phyloP scores from a whole-genome alignment of 257 asterid genomes.

The Ilex aquifolium region DNA sequence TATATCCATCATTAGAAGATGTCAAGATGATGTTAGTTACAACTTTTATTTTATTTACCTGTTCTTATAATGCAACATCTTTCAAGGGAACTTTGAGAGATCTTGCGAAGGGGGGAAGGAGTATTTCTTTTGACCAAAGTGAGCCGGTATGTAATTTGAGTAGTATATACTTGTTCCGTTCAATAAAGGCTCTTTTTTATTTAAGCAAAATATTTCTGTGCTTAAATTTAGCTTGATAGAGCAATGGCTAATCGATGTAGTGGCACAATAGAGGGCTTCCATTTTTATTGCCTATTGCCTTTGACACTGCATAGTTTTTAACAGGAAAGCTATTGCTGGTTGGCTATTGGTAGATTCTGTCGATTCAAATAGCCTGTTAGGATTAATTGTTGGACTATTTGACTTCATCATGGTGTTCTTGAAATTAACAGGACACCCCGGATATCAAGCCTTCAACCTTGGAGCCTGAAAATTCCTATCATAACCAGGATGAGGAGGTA shows the following conservation, averaged over 20 bases:
- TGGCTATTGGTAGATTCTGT: no score
- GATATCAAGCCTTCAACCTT: conserved; percentile 32
- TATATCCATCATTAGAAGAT: no score
- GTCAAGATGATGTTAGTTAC: no score
- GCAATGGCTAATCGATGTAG: background rate
- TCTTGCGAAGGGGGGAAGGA: conserved; percentile 30
- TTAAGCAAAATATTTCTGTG: background rate
- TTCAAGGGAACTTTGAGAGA: conserved; percentile 39
- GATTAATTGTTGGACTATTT: background rate
- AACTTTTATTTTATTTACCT: background rate
- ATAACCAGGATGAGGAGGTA: conserved; percentile 29
- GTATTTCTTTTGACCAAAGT: conserved; percentile 19
- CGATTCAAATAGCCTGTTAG: no score
- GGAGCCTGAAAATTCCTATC: conserved; percentile 24
- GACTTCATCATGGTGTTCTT: conserved; percentile 6
- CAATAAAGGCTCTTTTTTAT: conserved; percentile 2
- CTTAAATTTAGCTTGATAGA: no score
- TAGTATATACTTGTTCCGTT: conserved; percentile 2
- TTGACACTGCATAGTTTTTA: no score
- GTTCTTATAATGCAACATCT: background rate
- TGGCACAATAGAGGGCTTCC: background rate
- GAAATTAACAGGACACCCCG: conserved; percentile 26
- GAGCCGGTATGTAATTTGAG: conserved; percentile 24
- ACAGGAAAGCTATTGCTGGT: no score
- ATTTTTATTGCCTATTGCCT: background rate